A percentile compares a stretch with the other conserved stretches of the same genome.
Evolutionary conservation across 2,329 filamentous ascomycete species (phyloP).

Genomic region (Diaporthe sp.): DNA sequence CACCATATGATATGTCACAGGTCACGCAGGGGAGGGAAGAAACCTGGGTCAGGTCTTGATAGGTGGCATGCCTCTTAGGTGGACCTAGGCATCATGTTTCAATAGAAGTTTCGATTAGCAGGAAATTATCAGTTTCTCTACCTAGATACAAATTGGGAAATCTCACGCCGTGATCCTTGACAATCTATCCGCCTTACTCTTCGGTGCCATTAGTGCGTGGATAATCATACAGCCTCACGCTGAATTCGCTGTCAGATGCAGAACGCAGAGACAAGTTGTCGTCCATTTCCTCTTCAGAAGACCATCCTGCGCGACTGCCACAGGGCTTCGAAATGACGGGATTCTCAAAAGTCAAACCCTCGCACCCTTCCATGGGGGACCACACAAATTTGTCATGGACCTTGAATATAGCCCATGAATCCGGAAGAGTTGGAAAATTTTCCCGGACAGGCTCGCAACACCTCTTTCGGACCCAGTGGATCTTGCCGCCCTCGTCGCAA

Average conservation of each 20-base stretch:
- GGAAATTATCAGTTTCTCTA: not conserved
- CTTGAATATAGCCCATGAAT: not conserved
- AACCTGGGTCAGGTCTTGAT: not conserved
- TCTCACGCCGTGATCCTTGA: not conserved
- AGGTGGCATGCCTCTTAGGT: not conserved
- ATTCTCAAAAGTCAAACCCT: conserved; percentile 14
- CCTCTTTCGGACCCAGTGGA: conserved; percentile 23
- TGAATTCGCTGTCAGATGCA: not conserved
- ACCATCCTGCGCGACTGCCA: conserved; percentile 19
- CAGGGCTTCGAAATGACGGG: not conserved
- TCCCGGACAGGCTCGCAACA: not conserved
- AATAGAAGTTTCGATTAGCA: not conserved
- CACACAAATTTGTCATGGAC: conserved; percentile 6
- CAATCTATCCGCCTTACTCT: not conserved
- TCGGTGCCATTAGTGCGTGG: not conserved
- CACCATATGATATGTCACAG: not conserved
- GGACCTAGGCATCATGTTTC: not conserved
- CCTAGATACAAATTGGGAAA: not conserved
- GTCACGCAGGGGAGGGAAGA: no score
- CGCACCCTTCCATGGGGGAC: conserved; percentile 28
- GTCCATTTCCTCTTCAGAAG: not conserved
- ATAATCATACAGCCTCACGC: not conserved
- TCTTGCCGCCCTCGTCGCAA: conserved; percentile 18
- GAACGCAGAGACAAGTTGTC: not conserved
- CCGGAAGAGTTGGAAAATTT: not conserved